Conservation (phyloP, 2,329 filamentous ascomycete species). For the Dactylellina haptotyla region DNA sequence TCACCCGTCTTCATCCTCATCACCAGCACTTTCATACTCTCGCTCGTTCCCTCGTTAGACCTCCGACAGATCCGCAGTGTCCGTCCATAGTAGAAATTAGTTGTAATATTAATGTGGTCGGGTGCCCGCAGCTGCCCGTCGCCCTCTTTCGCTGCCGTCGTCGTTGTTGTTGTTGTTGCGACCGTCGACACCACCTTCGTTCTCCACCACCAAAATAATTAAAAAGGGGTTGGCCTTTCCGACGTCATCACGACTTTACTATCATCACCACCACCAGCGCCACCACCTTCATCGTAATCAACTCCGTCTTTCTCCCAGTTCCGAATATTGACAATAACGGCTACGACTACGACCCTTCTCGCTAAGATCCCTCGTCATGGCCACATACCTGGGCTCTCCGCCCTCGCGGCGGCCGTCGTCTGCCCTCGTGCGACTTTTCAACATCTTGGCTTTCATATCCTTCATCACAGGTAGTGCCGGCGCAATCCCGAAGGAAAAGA, state of each 20-base stretch:
- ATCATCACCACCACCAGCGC: constrained; percentile 2
- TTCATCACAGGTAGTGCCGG: constrained; percentile 43
- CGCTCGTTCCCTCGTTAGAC: constrained; percentile 15
- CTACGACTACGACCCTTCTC: neutral
- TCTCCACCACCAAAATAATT: constrained; percentile 5
- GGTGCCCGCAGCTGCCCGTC: constrained; percentile 21
- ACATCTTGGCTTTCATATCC: constrained; percentile 41
- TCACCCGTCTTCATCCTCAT: neutral
- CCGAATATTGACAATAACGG: neutral
- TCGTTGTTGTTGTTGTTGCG: constrained; percentile 38
- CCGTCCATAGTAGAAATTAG: too few relatives aligned
- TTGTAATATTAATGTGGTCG: constrained; percentile 18
- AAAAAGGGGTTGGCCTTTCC: constrained; percentile 45
- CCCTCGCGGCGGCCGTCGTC: constrained; percentile 52
- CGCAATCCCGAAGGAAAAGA: constrained; percentile 68
- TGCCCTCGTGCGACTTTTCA: constrained; percentile 53
- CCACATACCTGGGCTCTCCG: constrained; percentile 34
- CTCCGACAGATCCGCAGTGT: too few relatives aligned
- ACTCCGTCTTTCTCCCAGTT: neutral
- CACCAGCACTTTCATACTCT: neutral
- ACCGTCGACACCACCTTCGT: constrained; percentile 52
- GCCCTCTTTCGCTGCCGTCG: too few relatives aligned
- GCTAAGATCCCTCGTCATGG: constrained; percentile 55
- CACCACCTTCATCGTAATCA: neutral
- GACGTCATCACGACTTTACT: constrained; percentile 14